Evolutionary conservation across 164 flowering plant species (phyloP), one percentile per base, ranked within the genome.

Genomic region (Stephania cephalantha): DNA sequence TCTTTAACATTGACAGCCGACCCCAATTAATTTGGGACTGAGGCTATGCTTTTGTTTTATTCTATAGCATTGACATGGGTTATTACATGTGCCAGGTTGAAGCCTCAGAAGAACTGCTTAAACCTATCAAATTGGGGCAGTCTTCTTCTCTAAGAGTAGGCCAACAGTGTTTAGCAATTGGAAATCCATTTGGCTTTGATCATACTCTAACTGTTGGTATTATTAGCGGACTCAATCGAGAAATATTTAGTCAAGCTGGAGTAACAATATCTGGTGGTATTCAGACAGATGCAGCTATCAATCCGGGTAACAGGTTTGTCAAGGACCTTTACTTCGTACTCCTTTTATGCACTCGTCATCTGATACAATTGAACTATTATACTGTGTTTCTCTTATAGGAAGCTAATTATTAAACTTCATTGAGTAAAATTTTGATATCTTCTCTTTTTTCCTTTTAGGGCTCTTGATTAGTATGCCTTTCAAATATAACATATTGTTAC

Each of bases 261-360:
- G 92, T 93, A 46, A 93, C 97, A 66, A 89, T 93, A 80, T 90
- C 91, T 80, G 99, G 97, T 20, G 97, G 99, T 61, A 89, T 95
- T 80, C 99, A 95, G 85, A 95, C 99, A 77, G 99, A 95, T 88
- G 99, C 99, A 72, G 94, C 97, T 72, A 95, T 95, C 78, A 95
- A 95, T 83, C 99, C 97, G 55, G 99, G 99, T 71, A 95, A 95
- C 85, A 95, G 98, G 98, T 92, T 71, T 52, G 81, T 72, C 35
- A 15, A 6, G 17, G 72, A 50, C 46, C 35, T n/a, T 46, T 71
- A 5, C 18, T 17, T 70, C 66, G 76, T 22, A 46, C 73, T 9
- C 70, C 4, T n/a, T 12, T 31, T 13, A 55, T 68, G 22, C 46
- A 42, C 35, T 68, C 44, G 68, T 35, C 20, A 9, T 58, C 13